Evolutionary conservation across 1,139 yeast species (phyloP), one percentile per base, ranked within the genome.

Genomic region (Scheffersomyces stambukii): DNA sequence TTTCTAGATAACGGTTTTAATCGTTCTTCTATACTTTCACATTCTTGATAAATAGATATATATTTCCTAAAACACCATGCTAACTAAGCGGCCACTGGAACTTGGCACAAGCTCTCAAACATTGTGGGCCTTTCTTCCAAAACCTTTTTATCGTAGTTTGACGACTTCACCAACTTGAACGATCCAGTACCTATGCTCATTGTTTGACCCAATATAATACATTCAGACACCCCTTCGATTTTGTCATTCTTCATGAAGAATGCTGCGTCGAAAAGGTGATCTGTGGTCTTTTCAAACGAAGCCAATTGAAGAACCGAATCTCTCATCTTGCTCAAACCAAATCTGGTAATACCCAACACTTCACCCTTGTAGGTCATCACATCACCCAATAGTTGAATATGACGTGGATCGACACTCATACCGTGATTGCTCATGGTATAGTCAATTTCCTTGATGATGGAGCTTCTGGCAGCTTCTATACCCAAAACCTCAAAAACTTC

Each of bases 351-450:
- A 58, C 99, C 98, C 46, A 93, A 70, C 6, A 93, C 95, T 54
- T 93, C 98, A 36, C 99, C 99, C 63, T 91, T 93, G 57, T 86
- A 93, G 0, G 97, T 86, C 99, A 93, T 93, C 33, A 93, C 98
- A 56, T 93, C 99, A 40, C 98, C 98, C 40, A 93, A 65, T 30
- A 93, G 66, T 63, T 91, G 98, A 54, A 93, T 88, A 61, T 93
- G 99, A 69, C 99, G 95, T 40, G 98, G 98, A 68, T 93, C 99
- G 34, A 93, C 97, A 56, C 95, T 85, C 98, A 93, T 93, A 60
- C 98, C 98, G 69, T 93, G 98, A 58, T 88, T 86, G 57, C 95
- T 81, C 99, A 93, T 93, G 33, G 98, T 93, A 51, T 89, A 88
- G 55, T 86, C 95, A 55, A 93, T 91, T 65, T 93, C 98, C 41